Percentiles rank a stretch among this genome's conserved stretches.
Conservation (phyloP, 176 grass and related monocot genomes). For the Poa annua region DNA sequence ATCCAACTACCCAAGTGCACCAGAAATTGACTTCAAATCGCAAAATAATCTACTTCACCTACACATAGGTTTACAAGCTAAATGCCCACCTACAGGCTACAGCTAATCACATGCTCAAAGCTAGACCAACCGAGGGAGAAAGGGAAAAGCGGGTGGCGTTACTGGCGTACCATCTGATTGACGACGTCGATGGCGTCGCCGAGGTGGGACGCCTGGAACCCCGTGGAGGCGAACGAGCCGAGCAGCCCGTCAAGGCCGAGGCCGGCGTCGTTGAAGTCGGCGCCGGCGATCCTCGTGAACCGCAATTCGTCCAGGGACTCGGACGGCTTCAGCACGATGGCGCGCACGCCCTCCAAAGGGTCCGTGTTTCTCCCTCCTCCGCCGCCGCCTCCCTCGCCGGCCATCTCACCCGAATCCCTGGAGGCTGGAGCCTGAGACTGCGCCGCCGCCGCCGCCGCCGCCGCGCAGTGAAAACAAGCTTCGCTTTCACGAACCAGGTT, state of each 20-base stretch:
- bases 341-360: conserved; percentile 55
- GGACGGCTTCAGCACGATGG: conserved; percentile 81
- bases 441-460: conserved; percentile 29
- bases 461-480: conserved; percentile 15
- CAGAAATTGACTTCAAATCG: too few species aligned
- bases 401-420: conserved; percentile 6
- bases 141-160: not conserved
- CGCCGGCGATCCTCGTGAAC: conserved; percentile 73
- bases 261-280: conserved; percentile 71
- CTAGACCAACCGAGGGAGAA: too few species aligned
- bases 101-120: too few species aligned
- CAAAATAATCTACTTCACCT: too few species aligned
- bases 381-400: conserved; percentile 16
- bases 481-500: not conserved
- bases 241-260: conserved; percentile 63
- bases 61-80: too few species aligned
- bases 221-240: conserved; percentile 56
- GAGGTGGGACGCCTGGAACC: conserved; percentile 86
- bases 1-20: too few species aligned
- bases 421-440: not conserved
- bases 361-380: conserved; percentile 40
- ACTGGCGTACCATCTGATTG: conserved; percentile 77
- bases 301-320: conserved; percentile 62
- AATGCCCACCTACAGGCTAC: too few species aligned
- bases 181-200: conserved; percentile 72